Conservation (phyloP, 2,329 filamentous ascomycete species). For the Lojkania enalia region DNA sequence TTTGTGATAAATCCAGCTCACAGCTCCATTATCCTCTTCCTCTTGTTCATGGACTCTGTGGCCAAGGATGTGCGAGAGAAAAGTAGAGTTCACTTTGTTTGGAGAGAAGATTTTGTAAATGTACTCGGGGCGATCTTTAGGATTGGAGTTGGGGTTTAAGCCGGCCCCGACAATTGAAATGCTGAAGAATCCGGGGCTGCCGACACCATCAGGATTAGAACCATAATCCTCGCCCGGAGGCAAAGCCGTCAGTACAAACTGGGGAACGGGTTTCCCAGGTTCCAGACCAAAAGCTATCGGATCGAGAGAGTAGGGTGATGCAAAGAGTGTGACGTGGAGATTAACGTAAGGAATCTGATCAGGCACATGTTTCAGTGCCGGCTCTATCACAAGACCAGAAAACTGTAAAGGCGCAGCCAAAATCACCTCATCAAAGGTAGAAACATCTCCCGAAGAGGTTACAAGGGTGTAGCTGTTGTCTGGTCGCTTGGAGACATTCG, state of each 20-base stretch:
- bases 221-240: slow-evolving; percentile 58
- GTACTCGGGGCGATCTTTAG: slow-evolving; percentile 50
- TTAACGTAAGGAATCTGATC: slow-evolving; percentile 83
- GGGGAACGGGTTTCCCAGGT: slow-evolving; percentile 63
- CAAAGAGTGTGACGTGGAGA: slow-evolving; percentile 87
- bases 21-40: slow-evolving; percentile 31
- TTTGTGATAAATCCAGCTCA: slow-evolving; percentile 42
- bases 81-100: slow-evolving; percentile 49
- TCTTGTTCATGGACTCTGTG: slow-evolving; percentile 33
- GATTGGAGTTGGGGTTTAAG: slow-evolving; percentile 56
- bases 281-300: slow-evolving; percentile 72
- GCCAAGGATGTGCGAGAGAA: slow-evolving; percentile 55
- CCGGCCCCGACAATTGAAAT: slow-evolving; percentile 72
- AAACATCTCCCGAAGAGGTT: slow-evolving; percentile 18
- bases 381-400: slow-evolving; percentile 63
- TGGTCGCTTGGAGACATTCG: slow-evolving; percentile 53
- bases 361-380: slow-evolving; percentile 57
- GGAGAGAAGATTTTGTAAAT: slow-evolving; percentile 71
- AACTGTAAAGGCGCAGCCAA: slow-evolving; percentile 85
- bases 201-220: slow-evolving; percentile 61
- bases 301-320: slow-evolving; percentile 73
- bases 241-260: slow-evolving; percentile 81
- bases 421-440: slow-evolving; percentile 74
- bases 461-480: slow-evolving; percentile 51
- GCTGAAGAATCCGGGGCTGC: slow-evolving; percentile 80